These are phyloP conservation scores for Sicyos baderoa DNA, from an alignment of 306 rosid species.

Conservation along the genomic window DNA sequence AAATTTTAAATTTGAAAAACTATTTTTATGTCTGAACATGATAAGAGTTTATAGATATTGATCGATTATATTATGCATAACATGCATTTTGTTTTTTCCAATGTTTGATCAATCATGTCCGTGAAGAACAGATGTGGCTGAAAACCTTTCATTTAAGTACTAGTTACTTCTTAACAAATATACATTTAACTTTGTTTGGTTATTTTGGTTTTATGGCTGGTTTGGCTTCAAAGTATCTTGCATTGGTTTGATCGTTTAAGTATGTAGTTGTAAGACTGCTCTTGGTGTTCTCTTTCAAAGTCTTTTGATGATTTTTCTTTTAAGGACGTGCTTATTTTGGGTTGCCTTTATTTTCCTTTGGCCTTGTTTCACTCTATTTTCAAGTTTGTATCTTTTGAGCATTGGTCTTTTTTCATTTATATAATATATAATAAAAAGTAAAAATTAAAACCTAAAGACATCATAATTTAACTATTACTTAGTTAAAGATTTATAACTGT, in stretches of 20 bases:
- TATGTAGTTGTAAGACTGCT: too few species aligned
- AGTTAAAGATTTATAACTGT: neutral
- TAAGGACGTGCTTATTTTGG: too few species aligned
- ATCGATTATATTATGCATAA: neutral
- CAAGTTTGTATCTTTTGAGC: too few species aligned
- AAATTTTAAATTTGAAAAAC: neutral
- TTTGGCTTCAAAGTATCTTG: too few species aligned
- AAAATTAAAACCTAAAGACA: neutral
- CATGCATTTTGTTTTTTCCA: neutral
- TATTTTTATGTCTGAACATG: neutral
- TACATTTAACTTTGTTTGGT: neutral
- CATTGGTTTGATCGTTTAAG: too few species aligned
- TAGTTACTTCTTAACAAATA: neutral
- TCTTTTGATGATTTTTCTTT: too few species aligned
- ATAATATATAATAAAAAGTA: neutral
- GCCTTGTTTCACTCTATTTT: too few species aligned
- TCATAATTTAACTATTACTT: neutral
- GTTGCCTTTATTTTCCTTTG: too few species aligned
- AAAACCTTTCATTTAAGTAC: neutral
- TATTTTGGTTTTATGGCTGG: too few species aligned
- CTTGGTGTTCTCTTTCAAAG: too few species aligned
- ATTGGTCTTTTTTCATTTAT: too few species aligned
- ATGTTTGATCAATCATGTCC: neutral
- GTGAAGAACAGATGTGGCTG: neutral
- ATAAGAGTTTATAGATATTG: slow-evolving; percentile 4